Evolutionary conservation across 495 filamentous ascomycete species (phyloP), one percentile per base, ranked within the genome.

Genomic region (Ascobolus immersus): DNA sequence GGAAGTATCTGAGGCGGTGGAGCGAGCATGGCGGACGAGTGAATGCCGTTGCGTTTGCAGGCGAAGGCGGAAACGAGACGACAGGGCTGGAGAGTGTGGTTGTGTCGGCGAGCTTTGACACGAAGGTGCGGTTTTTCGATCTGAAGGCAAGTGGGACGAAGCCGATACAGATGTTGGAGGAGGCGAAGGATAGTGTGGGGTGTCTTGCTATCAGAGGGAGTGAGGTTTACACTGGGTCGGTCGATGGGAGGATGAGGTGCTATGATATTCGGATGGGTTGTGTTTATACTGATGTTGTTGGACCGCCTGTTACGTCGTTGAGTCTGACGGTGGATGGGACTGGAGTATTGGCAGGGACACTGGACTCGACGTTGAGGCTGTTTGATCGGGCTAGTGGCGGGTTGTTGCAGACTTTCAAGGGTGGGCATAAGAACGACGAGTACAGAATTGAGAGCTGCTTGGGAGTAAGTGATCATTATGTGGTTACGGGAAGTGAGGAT

Each of bases 251-350:
- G 40, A 62, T 81, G 5, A 62, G 89, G 36, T 56, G 64, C 27
- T 94, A 96, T 53, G 86, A 96, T 56, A 44, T 93, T n/a, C 61
- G 81, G 17, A 77, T 68, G 64, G 89, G 86, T 0, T 56, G 57
- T 41, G 58, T 73, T 12, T 63, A 65, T 11, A 67, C 70, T 4
- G 86, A 96, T 56, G 67, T 81, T 6, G 44, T 80, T 33, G 67
- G 69, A 20, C 55, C 64, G 33, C 58, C 53, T 36, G 64, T 68
- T 2, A 92, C 82, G 8, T 76, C 70, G 44, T 51, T 90, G 23
- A 58, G 56, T 15, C 54, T 76, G 34, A 77, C 73, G 10, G 58
- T 56, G 29, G 76, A 79, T 40, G 74, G 72, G 4, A 70, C 73
- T 44, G 69, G 72, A 2, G 41, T 82, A 13, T 50, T 96, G n/a